Conservation (phyloP, 768 basidiomycete species). For the Neoboletus magnificus region DNA sequence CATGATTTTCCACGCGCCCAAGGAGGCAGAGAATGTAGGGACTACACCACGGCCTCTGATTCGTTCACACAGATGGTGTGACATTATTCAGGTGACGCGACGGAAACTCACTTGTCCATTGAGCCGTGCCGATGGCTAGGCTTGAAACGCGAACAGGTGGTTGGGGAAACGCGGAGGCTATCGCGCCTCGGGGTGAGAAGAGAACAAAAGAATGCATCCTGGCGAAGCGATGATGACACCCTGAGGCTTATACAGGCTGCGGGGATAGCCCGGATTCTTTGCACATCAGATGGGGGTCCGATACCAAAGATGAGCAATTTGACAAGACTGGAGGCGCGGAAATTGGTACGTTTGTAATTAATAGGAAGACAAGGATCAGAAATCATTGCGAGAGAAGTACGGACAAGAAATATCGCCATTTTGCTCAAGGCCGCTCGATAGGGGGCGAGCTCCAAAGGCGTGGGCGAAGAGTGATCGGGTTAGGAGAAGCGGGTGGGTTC, state of each 20-base stretch:
- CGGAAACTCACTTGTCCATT: not conserved
- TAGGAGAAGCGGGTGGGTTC: not conserved
- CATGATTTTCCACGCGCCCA: not conserved
- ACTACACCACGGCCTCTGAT: not conserved
- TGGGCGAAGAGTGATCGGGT: not conserved
- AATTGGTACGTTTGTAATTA: conserved; percentile 6
- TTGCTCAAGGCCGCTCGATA: not conserved
- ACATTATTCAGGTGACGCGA: conserved; percentile 1
- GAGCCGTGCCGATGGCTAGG: not conserved
- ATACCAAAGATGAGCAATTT: not conserved
- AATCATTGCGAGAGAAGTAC: not conserved
- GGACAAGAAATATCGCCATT: not conserved
- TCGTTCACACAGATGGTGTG: not conserved
- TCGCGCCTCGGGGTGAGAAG: not conserved
- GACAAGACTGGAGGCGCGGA: not conserved
- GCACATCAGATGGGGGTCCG: not conserved
- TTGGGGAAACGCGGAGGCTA: not conserved
- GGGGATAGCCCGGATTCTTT: not conserved
- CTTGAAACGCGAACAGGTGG: not conserved
- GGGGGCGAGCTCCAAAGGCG: not conserved
- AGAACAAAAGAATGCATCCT: not conserved
- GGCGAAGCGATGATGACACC: not conserved
- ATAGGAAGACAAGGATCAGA: not conserved
- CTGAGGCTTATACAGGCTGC: not conserved
- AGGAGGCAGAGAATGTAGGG: not conserved